phyloP scores from a whole-genome alignment of 164 flowering plant species.

The Buxus sempervirens region DNA sequence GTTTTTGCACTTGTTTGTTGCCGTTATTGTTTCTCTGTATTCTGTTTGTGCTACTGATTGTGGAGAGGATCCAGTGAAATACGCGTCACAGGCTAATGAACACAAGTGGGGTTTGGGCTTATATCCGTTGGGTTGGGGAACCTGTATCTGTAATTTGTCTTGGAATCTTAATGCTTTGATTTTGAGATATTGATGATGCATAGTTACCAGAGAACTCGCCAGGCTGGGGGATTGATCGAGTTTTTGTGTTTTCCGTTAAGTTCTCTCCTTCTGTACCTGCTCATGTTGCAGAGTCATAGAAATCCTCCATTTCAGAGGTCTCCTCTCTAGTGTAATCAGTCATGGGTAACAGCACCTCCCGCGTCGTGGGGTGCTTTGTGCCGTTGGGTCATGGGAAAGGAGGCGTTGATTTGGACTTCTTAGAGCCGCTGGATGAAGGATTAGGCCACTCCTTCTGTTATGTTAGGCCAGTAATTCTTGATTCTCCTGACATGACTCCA shows the following conservation, averaged over 20 bases:
- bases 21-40: not conserved
- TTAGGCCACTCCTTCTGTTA: slow-evolving; percentile 72
- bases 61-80: not conserved
- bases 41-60: not conserved
- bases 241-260: slow-evolving; percentile 17
- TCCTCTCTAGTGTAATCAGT: slow-evolving; percentile 12
- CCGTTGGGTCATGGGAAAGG: slow-evolving; percentile 26
- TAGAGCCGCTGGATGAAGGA: slow-evolving; percentile 68
- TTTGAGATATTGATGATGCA: slow-evolving; percentile 23
- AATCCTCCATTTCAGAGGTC: slow-evolving; percentile 20
- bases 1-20: slow-evolving; percentile 7
- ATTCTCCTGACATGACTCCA: slow-evolving; percentile 55
- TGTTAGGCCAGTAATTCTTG: slow-evolving; percentile 52
- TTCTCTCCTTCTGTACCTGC: slow-evolving; percentile 18
- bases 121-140: slow-evolving; percentile 3
- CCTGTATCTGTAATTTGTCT: not conserved
- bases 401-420: slow-evolving; percentile 32
- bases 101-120: not conserved
- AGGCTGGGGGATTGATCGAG: slow-evolving; percentile 26
- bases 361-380: slow-evolving; percentile 35
- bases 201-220: slow-evolving; percentile 20
- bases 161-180: slow-evolving; percentile 10
- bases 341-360: slow-evolving; percentile 40
- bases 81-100: not conserved
- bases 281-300: slow-evolving; percentile 28